Conservation (phyloP, 2,329 filamentous ascomycete species). For the Ceratocystiopsis brevicomis region DNA sequence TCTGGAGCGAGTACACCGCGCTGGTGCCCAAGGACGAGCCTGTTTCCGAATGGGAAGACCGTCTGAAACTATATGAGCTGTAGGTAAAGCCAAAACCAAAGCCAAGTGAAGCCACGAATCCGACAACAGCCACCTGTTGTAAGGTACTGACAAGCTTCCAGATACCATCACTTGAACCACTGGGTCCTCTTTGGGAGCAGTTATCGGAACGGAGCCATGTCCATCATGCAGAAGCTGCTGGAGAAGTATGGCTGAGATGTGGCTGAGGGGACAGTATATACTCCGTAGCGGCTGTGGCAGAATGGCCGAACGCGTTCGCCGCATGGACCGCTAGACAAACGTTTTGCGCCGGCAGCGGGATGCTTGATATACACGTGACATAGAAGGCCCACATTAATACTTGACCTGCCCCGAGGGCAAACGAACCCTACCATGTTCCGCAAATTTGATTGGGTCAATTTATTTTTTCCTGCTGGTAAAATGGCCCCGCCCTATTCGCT, state of each 20-base stretch:
- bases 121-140: neutral
- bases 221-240: conserved; percentile 58
- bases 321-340: too few relatives aligned
- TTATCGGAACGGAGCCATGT: conserved; percentile 57
- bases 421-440: too few relatives aligned
- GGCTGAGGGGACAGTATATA: too few relatives aligned
- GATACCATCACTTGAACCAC: conserved; percentile 83
- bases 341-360: too few relatives aligned
- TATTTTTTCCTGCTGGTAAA: too few relatives aligned
- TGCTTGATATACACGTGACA: too few relatives aligned
- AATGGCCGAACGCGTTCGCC: too few relatives aligned
- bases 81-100: conserved; percentile 25
- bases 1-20: conserved; percentile 60
- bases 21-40: conserved; percentile 67
- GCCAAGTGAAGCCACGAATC: neutral
- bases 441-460: too few relatives aligned
- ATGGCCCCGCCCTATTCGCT: too few relatives aligned
- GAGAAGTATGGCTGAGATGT: conserved; percentile 42
- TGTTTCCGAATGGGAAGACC: conserved; percentile 65
- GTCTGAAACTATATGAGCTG: conserved; percentile 65
- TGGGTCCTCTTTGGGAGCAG: conserved; percentile 66
- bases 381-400: too few relatives aligned
- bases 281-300: too few relatives aligned
- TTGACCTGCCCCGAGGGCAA: too few relatives aligned
- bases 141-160: conserved; percentile 15